Evolutionary conservation across 768 basidiomycete genomes (phyloP).

Genomic region (Kwoniella botswanensis): DNA sequence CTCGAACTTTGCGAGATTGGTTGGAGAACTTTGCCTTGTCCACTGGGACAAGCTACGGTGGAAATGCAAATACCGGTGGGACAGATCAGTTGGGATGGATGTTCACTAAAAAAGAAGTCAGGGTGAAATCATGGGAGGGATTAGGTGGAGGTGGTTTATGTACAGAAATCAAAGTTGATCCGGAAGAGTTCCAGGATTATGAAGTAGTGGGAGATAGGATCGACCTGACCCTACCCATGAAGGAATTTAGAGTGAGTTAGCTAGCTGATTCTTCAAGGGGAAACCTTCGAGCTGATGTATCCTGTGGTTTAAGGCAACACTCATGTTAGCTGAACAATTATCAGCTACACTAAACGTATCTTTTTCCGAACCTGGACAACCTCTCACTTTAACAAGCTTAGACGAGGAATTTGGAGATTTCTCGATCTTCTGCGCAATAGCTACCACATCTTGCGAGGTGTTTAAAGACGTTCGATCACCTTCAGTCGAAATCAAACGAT

Average conservation of each 20-base stretch:
- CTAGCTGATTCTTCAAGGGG: not conserved
- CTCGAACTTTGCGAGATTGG: conserved; percentile 52
- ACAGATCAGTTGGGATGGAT: conserved; percentile 55
- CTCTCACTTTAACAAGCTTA: conserved; percentile 48
- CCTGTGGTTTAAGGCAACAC: conserved; percentile 37
- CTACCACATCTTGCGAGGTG: conserved; percentile 53
- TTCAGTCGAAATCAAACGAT: conserved; percentile 19
- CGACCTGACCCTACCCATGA: conserved; percentile 55
- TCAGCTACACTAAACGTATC: conserved; percentile 43
- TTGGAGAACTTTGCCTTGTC: conserved; percentile 53
- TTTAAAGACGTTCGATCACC: conserved; percentile 32
- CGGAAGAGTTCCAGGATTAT: conserved; percentile 54
- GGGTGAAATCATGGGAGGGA: conserved; percentile 54
- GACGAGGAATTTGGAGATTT: conserved; percentile 35
- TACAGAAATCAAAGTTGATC: conserved; percentile 53
- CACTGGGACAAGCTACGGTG: conserved; percentile 1
- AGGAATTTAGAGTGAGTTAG: conserved; percentile 54
- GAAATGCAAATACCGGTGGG: conserved; percentile 10
- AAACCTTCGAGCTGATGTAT: conserved; percentile 2
- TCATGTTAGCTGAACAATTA: conserved; percentile 51
- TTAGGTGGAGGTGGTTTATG: conserved; percentile 33
- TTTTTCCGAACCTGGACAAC: conserved; percentile 53
- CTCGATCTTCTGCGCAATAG: conserved; percentile 54
- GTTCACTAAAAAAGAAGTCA: conserved; percentile 48
- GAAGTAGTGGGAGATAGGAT: conserved; percentile 39